Base-by-base conservation (phyloP, 169 alveolate genomes). In the Plasmodium sp. region DNA sequence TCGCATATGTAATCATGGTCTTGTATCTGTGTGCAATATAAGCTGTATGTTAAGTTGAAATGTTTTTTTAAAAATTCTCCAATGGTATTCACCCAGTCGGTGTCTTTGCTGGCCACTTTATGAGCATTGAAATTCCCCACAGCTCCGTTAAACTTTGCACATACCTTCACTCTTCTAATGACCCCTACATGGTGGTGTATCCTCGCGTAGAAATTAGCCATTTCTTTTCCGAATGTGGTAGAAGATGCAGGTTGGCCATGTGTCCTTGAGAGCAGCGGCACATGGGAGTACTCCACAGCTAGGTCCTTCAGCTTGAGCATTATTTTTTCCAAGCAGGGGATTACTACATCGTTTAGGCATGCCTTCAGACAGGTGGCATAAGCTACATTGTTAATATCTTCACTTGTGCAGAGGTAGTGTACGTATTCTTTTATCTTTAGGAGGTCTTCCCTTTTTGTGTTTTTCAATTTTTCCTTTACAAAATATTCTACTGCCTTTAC, bases 241-340 rank as follows among this genome's bases (percentile, higher is more conserved):
- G 99, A 99, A 45, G 99, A 95, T 22, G 99, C 99, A 5, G 99
- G 98, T 93, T 99, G 99, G 12, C 99, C 99, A 92, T 99, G 99
- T 10, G 99, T 99, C 90, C 99, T 97, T 10, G 98, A 93, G 82
- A 99, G 96, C 98, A 99, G 97, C 0, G 99, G 98, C 27, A 96
- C 93, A 62, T 96, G 96, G 6, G 99, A 98, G 84, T 97, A 95
- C 95, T 97, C 90, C 36, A 92, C 81, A 27, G 98, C 94, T 45
- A 97, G 51, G 16, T 92, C 77, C 22, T 85, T 54, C 56, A 98
- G 83, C 62, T 93, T 96, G 4, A 84, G 72, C 36, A 96, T 84
- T 3, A 98, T 80, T 27, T 93, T 84, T 58, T 95, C 86, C 39
- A 98, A 45, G 3, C 91, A 74, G 34, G 98, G 98, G 43, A 94